These are phyloP conservation scores for Epithele typhae DNA, from an alignment of 768 basidiomycete genomes.

Conservation along the genomic window DNA sequence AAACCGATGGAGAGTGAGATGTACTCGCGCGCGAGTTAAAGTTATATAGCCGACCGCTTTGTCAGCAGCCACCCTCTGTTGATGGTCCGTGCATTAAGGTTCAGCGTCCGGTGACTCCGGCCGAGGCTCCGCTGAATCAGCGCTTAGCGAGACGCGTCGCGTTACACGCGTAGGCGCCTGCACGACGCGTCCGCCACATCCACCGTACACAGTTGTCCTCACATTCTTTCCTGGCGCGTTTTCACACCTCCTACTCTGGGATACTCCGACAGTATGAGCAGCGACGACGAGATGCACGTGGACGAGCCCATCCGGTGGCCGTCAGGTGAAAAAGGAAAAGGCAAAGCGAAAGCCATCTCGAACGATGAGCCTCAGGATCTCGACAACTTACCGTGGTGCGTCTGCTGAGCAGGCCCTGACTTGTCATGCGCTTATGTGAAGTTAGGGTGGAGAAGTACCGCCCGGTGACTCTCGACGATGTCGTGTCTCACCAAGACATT, in stretches of 20 bases:
- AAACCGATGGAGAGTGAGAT: constrained; percentile 36
- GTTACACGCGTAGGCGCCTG: constrained; percentile 10
- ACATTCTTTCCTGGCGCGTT: too few relatives aligned
- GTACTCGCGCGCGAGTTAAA: constrained; percentile 5
- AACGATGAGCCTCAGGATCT: constrained; percentile 35
- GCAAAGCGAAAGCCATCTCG: constrained; percentile 62
- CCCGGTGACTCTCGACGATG: constrained; percentile 86
- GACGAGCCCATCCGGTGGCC: constrained; percentile 32
- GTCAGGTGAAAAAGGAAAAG: constrained; percentile 40
- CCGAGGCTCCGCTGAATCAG: constrained; percentile 8
- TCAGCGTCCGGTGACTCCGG: constrained; percentile 10
- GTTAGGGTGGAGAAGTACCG: constrained; percentile 97
- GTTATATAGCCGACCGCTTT: constrained; percentile 19
- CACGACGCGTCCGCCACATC: constrained; percentile 10
- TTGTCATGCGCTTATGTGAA: too few relatives aligned
- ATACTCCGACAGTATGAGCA: constrained; percentile 39
- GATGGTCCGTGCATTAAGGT: constrained; percentile 44
- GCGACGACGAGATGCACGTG: constrained; percentile 52
- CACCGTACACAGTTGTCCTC: not conserved
- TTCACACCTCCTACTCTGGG: too few relatives aligned
- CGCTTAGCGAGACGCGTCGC: constrained; percentile 18
- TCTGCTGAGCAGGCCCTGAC: not conserved
- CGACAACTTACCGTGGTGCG: constrained; percentile 82
- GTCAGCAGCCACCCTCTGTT: constrained; percentile 26
- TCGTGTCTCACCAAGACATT: constrained; percentile 96